Evolutionary conservation across 1,284 basidiomycete species (phyloP).

Genomic region (Heterobasidion occidentale): DNA sequence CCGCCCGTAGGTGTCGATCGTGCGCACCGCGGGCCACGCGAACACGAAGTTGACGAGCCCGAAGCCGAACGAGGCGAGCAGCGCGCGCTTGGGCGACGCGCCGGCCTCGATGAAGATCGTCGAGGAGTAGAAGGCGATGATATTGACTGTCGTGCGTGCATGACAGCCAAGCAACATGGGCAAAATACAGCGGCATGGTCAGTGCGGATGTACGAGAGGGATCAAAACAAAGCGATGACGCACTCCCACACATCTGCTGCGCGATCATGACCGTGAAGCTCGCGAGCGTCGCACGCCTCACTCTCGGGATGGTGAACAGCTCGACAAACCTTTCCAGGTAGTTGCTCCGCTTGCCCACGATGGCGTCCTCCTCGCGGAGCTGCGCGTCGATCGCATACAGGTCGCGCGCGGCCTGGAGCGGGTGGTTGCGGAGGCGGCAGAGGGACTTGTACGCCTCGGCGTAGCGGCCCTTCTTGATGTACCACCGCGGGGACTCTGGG

Average conservation of each 20-base stretch:
- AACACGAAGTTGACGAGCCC: not conserved
- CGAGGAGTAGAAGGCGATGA: not conserved
- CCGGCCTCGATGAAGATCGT: not conserved
- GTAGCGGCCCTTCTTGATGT: not conserved
- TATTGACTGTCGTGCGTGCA: not conserved
- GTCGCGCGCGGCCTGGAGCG: not conserved
- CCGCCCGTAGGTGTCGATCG: not conserved
- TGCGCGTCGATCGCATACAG: not conserved
- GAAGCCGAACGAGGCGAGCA: not conserved
- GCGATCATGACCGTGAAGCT: not conserved
- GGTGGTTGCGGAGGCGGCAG: not conserved
- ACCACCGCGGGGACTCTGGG: not conserved
- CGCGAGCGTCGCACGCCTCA: not conserved
- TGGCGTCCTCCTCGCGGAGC: not conserved
- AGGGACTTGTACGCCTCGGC: not conserved
- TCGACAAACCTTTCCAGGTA: not conserved
- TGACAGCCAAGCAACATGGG: not conserved
- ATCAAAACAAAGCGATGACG: not conserved
- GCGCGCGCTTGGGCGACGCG: not conserved
- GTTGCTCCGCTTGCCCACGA: not conserved
- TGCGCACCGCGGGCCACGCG: not conserved
- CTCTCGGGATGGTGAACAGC: not conserved
- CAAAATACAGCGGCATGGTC: not conserved
- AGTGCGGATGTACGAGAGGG: no score
- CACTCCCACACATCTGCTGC: not conserved